These are phyloP conservation scores for Paramecium biaurelia DNA, from an alignment of 73 alveolate species.

Conservation along the genomic window DNA sequence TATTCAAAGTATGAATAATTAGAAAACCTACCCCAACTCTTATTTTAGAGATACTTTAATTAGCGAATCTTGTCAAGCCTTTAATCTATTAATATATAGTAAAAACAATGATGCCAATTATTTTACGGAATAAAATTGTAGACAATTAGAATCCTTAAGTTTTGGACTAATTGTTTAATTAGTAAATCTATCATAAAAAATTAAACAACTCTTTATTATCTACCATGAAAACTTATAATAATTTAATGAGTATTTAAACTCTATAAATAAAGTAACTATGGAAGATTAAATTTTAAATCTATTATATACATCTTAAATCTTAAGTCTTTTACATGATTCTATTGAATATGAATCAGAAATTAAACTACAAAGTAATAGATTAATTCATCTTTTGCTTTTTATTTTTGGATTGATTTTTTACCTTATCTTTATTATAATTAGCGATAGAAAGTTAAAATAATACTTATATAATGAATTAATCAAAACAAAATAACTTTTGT, in stretches of 20 bases:
- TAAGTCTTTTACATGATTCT: neutral
- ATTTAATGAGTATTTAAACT: neutral
- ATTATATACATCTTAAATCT: neutral
- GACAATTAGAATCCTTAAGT: neutral
- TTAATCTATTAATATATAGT: neutral
- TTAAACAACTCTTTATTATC: neutral
- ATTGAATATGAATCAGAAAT: neutral
- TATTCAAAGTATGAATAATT: neutral
- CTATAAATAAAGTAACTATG: neutral
- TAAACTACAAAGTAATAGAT: neutral
- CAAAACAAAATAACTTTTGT: neutral
- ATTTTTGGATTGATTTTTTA: neutral
- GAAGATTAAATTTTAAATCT: neutral
- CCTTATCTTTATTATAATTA: neutral
- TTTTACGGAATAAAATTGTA: neutral
- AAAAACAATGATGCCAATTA: neutral
- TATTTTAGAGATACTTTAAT: neutral
- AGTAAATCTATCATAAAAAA: neutral
- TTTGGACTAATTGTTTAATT: neutral
- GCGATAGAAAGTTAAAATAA: neutral
- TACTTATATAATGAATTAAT: neutral
- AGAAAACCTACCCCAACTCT: neutral
- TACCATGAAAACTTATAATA: neutral
- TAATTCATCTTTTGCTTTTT: neutral
- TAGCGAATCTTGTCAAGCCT: neutral